A percentile compares a stretch with the other conserved stretches of the same genome.
These are phyloP conservation scores for Bacidia rubella DNA, from an alignment of 495 filamentous ascomycete genomes.

Conservation along the genomic window DNA sequence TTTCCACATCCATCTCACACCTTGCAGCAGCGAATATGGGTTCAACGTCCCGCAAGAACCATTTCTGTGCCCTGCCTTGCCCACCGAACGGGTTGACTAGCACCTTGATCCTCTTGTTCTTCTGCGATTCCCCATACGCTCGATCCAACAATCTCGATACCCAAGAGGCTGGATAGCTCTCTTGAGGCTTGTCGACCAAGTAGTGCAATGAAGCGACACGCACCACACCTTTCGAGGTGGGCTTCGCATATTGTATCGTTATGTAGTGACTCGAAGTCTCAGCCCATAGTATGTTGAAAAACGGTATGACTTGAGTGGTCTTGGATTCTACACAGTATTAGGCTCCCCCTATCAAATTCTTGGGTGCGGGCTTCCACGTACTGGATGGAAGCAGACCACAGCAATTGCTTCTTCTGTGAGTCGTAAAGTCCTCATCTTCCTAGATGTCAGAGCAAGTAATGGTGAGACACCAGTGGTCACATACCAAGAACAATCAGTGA, in stretches of 20 bases:
- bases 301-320: conserved; percentile 45
- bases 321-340: conserved; percentile 22
- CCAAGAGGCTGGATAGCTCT: conserved; percentile 42
- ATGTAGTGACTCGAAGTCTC: conserved; percentile 48
- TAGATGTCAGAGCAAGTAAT: not conserved
- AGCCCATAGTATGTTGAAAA: conserved; percentile 79
- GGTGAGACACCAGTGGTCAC: conserved; percentile 2
- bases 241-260: conserved; percentile 59
- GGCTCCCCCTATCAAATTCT: conserved; percentile 12
- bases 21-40: conserved; percentile 74
- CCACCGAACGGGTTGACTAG: conserved; percentile 87
- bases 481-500: conserved; percentile 51
- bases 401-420: conserved; percentile 26
- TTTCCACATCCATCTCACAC: conserved; percentile 63
- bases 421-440: conserved; percentile 34
- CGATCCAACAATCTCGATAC: conserved; percentile 45
- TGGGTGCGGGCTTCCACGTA: conserved; percentile 9
- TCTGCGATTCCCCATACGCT: conserved; percentile 60
- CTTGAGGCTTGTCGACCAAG: conserved; percentile 39
- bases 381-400: conserved; percentile 33
- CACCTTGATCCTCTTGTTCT: conserved; percentile 66
- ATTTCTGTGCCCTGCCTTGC: conserved; percentile 58
- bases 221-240: conserved; percentile 40
- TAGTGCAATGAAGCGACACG: conserved; percentile 47
- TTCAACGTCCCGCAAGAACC: conserved; percentile 62